Evolutionary conservation across 2,329 filamentous ascomycete genomes (phyloP).

Genomic region (Fusarium marasasianum): DNA sequence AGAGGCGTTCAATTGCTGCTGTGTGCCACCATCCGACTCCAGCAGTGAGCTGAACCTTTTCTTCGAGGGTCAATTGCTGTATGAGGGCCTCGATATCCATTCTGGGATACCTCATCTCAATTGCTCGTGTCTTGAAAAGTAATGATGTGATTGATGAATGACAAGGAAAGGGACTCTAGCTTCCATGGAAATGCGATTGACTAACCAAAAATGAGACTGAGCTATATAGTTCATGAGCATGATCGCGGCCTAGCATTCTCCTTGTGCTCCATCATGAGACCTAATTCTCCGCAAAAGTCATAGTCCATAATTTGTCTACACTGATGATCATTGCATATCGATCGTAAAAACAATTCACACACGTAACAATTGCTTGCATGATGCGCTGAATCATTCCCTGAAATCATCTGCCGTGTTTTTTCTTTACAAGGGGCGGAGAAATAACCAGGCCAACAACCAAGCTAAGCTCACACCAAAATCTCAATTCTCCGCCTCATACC

Average conservation of each 20-base stretch:
- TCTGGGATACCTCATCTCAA: neutral
- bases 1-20: slow-evolving; percentile 19
- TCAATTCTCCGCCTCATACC: neutral
- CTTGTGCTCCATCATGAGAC: neutral
- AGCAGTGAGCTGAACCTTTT: neutral
- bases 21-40: slow-evolving; percentile 23
- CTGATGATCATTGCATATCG: neutral
- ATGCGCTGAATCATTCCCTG: neutral
- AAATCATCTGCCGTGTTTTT: neutral
- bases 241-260: neutral
- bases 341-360: rapidly evolving
- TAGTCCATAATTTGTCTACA: no score
- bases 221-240: neutral
- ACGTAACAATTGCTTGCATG: neutral
- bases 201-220: neutral
- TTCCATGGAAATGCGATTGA: neutral
- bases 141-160: neutral
- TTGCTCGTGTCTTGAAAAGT: rapidly evolving
- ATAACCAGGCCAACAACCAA: neutral
- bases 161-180: neutral
- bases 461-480: neutral
- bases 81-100: slow-evolving; percentile 1
- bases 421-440: neutral
- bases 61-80: neutral
- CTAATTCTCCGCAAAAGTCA: neutral